Evolutionary conservation across 2,329 filamentous ascomycete species (phyloP).

Genomic region (Ophiostoma triangulosporum): DNA sequence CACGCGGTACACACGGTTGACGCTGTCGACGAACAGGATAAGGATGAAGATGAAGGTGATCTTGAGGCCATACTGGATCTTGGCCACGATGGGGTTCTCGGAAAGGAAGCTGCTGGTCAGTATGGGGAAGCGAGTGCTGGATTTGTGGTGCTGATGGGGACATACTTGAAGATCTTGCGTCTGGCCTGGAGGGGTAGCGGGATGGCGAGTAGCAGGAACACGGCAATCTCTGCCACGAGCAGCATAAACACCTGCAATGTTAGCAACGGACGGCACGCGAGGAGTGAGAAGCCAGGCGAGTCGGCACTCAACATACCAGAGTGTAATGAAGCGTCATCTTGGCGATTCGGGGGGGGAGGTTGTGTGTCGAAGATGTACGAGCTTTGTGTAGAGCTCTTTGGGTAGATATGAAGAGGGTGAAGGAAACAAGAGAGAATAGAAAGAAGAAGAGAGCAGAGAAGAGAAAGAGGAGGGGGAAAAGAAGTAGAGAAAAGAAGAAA

Average conservation of each 20-base stretch:
- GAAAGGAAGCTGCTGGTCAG: slow-evolving; percentile 64
- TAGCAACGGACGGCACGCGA: background rate
- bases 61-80: slow-evolving; percentile 95
- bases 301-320: slow-evolving; percentile 26
- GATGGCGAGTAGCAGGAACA: slow-evolving; percentile 69
- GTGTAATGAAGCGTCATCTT: slow-evolving; percentile 47
- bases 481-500: background rate
- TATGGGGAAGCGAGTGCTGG: background rate
- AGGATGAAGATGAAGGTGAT: slow-evolving; percentile 99
- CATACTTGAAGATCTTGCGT: slow-evolving; percentile 65
- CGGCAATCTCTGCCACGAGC: slow-evolving; percentile 67
- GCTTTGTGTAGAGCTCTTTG: background rate
- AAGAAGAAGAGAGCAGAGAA: background rate
- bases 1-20: slow-evolving; percentile 90
- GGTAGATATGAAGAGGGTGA: background rate
- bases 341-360: slow-evolving; percentile 13
- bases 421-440: background rate
- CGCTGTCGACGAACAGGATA: slow-evolving; percentile 94
- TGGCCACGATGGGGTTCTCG: slow-evolving; percentile 69
- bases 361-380: background rate
- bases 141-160: background rate
- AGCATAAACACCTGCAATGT: slow-evolving; percentile 60
- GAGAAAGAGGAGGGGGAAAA: background rate
- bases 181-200: slow-evolving; percentile 80
- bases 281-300: background rate